phyloP scores from a whole-genome alignment of 345 rosid species.

The Stellera chamaejasme region DNA sequence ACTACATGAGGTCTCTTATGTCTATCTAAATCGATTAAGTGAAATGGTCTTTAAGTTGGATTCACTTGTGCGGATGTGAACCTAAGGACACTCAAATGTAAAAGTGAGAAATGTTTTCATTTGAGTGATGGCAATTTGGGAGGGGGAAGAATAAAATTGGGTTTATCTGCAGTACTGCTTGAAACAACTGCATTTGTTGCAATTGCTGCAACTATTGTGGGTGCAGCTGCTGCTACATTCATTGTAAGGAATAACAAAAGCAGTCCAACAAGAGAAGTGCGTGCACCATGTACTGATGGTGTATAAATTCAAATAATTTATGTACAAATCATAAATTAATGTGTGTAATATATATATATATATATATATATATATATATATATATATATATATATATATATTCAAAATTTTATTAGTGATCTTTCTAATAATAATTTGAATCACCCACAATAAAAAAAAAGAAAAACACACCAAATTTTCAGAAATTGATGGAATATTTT shows the following conservation, averaged over 20 bases:
- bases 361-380: too few relatives aligned
- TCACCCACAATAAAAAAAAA: too few relatives aligned
- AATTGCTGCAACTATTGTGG: constrained; percentile 77
- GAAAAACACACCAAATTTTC: too few relatives aligned
- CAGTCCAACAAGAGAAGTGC: constrained; percentile 46
- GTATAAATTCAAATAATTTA: too few relatives aligned
- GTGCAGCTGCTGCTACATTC: constrained; percentile 78
- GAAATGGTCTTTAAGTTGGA: constrained; percentile 7
- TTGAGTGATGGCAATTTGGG: constrained; percentile 17
- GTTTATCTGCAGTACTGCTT: constrained; percentile 32
- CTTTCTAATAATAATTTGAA: too few relatives aligned
- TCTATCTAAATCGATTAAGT: not conserved
- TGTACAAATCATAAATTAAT: too few relatives aligned
- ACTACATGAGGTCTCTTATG: too few relatives aligned
- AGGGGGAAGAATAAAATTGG: constrained; percentile 21
- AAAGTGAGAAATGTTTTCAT: constrained; percentile 12
- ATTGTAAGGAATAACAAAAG: constrained; percentile 53
- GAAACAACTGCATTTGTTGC: constrained; percentile 80
- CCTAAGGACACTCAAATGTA: constrained; percentile 22
- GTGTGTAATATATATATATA: too few relatives aligned
- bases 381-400: too few relatives aligned
- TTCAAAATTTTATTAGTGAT: too few relatives aligned
- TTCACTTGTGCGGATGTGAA: constrained; percentile 20
- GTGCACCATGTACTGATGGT: not conserved
- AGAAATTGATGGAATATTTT: too few relatives aligned